Evolutionary conservation across 2,329 filamentous ascomycete species (phyloP), one percentile per base, ranked within the genome.

Genomic region (Scortechinia acanthostroma): DNA sequence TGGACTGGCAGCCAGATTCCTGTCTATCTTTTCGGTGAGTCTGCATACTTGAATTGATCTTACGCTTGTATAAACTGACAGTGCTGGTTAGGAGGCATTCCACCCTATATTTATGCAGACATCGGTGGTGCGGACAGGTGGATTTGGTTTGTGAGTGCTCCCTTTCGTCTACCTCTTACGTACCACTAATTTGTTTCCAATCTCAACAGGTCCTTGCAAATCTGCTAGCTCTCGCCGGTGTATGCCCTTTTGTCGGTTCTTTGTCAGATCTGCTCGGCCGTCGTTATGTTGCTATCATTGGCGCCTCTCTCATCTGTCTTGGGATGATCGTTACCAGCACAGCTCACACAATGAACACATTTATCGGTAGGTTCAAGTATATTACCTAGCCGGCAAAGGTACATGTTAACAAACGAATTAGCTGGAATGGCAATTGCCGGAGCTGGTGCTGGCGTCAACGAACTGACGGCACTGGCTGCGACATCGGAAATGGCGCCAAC

Each of bases 401-500:
- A 16, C 14, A 46, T 15, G 40, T 25, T 44, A 43, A 48, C 33
- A 50, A 17, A 4, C 2, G n/a, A n/a, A n/a, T 10, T 43, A 76
- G 73, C 58, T 43, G 65, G 68, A 15, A 70, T 70, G 66, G 56
- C 58, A 2, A 68, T 86, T 50, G 71, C 80, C 6, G 83, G 83
- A 2, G 65, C 77, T 4, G 83, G 82, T 23, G 80, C 81, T 10
- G 83, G 83, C 14, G 73, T 86, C 48, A 81, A 80, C 51, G 82
- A 86, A 58, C 64, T 87, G 23, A 86, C 80, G 4, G 80, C 83
- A 3, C 65, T 88, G 5, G 80, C 83, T 21, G 83, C 74, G 23
- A 83, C 81, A 1, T 78, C 80, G 2, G 83, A 88, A 56, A 69
- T 87, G 48, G 83, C 80, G 0, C 83, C 83, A 1, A 77, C 77